phyloP scores from a whole-genome alignment of 179 eudicot species.

The Camellia oleifera region DNA sequence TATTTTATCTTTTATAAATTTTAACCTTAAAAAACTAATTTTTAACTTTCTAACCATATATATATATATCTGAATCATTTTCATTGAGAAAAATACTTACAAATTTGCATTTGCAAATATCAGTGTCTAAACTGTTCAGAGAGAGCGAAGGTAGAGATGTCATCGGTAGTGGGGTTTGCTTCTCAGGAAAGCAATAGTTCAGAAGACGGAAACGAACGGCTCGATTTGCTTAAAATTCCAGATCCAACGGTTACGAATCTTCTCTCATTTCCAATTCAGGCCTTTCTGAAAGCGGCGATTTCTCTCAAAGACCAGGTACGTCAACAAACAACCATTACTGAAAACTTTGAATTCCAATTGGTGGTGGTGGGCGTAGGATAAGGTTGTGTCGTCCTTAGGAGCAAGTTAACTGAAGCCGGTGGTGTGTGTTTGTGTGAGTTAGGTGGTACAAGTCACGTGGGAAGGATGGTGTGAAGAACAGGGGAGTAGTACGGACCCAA shows the following conservation, averaged over 20 bases:
- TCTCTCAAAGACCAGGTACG: conserved; percentile 61
- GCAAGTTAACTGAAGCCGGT: background rate
- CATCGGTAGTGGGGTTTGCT: conserved; percentile 25
- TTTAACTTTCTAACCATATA: background rate
- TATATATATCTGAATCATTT: too few species aligned
- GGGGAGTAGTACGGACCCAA: conserved; percentile 35
- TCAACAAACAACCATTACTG: background rate
- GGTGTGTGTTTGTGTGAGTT: background rate
- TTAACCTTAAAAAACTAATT: too few species aligned
- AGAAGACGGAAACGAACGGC: conserved; percentile 27
- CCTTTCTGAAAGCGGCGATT: conserved; percentile 50
- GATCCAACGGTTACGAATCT: conserved; percentile 31
- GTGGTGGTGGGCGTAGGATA: background rate
- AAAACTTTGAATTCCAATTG: background rate
- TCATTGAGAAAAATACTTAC: background rate
- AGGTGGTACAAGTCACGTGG: conserved; percentile 77
- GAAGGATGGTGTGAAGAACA: background rate
- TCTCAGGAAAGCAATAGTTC: conserved; percentile 16
- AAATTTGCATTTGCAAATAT: background rate
- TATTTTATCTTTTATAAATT: too few species aligned
- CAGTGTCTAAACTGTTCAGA: background rate
- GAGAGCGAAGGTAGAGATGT: conserved; percentile 16
- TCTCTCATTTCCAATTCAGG: conserved; percentile 32
- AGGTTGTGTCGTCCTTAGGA: background rate
- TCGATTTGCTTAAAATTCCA: conserved; percentile 21